A percentile compares a stretch with the other conserved stretches of the same genome.
Conservation (phyloP, 306 rosid species). For the Gastrolobium bilobum region DNA sequence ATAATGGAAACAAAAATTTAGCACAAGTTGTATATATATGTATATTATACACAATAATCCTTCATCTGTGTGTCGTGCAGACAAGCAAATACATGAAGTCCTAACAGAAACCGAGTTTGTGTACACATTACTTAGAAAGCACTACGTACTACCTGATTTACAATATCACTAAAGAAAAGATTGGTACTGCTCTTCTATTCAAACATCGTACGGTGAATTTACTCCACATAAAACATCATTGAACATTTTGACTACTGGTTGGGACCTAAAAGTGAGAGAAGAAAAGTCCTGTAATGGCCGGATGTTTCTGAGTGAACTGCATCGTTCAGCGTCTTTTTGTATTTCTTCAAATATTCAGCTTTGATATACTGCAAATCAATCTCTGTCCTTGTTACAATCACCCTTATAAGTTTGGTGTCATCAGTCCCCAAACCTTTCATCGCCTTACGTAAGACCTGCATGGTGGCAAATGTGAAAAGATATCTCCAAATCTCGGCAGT, state of each 20-base stretch:
- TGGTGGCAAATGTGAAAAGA: conserved; percentile 34
- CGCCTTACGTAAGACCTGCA: conserved; percentile 71
- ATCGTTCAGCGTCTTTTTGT: conserved; percentile 68
- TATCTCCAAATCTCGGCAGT: conserved; percentile 12
- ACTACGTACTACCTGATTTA: background rate
- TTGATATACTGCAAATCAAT: conserved; percentile 78
- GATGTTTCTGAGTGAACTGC: conserved; percentile 90
- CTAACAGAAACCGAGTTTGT: conserved; percentile 10
- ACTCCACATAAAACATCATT: conserved; percentile 33
- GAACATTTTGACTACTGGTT: conserved; percentile 45
- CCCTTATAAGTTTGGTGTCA: conserved; percentile 66
- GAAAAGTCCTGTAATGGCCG: conserved; percentile 73
- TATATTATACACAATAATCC: background rate
- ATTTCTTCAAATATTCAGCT: conserved; percentile 70
- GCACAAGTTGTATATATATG: background rate
- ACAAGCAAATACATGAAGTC: background rate
- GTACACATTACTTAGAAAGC: background rate
- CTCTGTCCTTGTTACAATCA: conserved; percentile 78
- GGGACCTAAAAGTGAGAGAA: conserved; percentile 75
- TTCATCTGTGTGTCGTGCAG: background rate
- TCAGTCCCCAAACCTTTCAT: conserved; percentile 88
- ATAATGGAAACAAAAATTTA: background rate
- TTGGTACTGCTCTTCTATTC: background rate
- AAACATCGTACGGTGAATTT: conserved; percentile 26
- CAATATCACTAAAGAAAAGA: conserved; percentile 17